Percentiles rank a stretch among this genome's conserved stretches.
phyloP scores from a whole-genome alignment of 768 basidiomycete species.

The Pleurotus cornucopiae region DNA sequence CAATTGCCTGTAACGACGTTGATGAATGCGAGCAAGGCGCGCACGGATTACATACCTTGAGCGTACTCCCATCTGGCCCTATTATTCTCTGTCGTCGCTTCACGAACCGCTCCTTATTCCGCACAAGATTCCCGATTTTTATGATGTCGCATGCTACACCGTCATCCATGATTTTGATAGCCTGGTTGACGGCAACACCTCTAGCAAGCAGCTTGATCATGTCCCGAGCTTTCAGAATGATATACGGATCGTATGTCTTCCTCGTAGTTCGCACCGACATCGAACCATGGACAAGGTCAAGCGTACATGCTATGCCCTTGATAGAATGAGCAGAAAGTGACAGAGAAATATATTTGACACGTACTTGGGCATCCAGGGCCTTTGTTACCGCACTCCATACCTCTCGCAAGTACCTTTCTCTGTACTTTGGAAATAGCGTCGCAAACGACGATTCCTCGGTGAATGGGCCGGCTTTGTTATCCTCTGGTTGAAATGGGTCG shows the following conservation, averaged over 20 bases:
- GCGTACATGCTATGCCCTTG: slow-evolving; percentile 84
- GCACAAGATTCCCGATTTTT: slow-evolving; percentile 90
- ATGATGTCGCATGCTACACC: slow-evolving; percentile 93
- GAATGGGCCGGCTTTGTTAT: slow-evolving; percentile 83
- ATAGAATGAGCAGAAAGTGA: not conserved
- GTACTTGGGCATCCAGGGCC: slow-evolving; percentile 76
- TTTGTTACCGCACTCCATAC: slow-evolving; percentile 90
- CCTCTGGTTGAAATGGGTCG: slow-evolving; percentile 65
- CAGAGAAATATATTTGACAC: slow-evolving; percentile 12
- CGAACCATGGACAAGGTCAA: slow-evolving; percentile 93
- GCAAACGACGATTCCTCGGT: slow-evolving; percentile 97
- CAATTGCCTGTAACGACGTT: slow-evolving; percentile 70
- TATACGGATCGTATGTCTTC: slow-evolving; percentile 96
- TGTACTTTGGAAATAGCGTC: slow-evolving; percentile 96
- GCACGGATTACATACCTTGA: slow-evolving; percentile 63
- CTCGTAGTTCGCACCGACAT: slow-evolving; percentile 98
- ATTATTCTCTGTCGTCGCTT: slow-evolving; percentile 95
- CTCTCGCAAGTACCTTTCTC: slow-evolving; percentile 94
- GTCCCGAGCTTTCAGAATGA: slow-evolving; percentile 93
- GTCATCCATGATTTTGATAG: slow-evolving; percentile 88
- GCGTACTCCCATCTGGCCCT: slow-evolving; percentile 93
- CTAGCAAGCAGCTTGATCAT: slow-evolving; percentile 93
- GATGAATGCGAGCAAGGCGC: no score
- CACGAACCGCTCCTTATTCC: slow-evolving; percentile 96
- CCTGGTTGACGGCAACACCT: slow-evolving; percentile 82